These are phyloP conservation scores for Ramalina intermedia DNA, from an alignment of 495 filamentous ascomycete species.

Conservation along the genomic window DNA sequence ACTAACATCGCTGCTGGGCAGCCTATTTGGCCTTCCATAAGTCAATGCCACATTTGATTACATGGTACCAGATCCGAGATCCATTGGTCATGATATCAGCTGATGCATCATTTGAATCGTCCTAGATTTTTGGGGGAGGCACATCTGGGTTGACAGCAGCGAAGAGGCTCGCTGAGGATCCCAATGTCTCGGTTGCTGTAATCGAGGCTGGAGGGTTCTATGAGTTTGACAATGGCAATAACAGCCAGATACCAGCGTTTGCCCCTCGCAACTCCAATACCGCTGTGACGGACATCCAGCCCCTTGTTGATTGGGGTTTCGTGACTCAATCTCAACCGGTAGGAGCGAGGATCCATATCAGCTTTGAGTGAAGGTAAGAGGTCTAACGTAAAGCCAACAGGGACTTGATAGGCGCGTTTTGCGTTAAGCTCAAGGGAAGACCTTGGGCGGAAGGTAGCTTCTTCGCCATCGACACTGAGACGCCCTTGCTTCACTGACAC, in stretches of 20 bases:
- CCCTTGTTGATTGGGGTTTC: constrained; percentile 34
- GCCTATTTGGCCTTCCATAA: constrained; percentile 7
- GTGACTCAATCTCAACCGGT: constrained; percentile 24
- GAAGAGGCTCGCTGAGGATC: constrained; percentile 27
- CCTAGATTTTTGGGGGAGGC: constrained; percentile 37
- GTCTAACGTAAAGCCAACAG: neutral
- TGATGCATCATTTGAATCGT: neutral
- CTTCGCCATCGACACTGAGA: neutral
- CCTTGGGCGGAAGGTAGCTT: neutral
- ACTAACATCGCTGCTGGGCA: constrained; percentile 1
- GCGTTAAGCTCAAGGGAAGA: neutral
- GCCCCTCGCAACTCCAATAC: constrained; percentile 9
- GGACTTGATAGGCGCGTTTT: neutral
- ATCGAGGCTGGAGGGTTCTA: constrained; percentile 45
- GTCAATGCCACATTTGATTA: constrained; percentile 13
- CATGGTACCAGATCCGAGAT: neutral
- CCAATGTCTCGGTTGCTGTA: constrained; percentile 25
- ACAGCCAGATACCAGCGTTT: constrained; percentile 24
- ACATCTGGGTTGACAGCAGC: constrained; percentile 36
- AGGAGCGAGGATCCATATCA: neutral
- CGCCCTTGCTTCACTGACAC: constrained; percentile 6
- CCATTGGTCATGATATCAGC: neutral
- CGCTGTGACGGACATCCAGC: constrained; percentile 8
- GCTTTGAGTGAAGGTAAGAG: neutral
- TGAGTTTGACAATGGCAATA: constrained; percentile 31